Evolutionary conservation across 1,139 yeast genomes (phyloP).

Genomic region (Groenewaldozyma auringiensis): DNA sequence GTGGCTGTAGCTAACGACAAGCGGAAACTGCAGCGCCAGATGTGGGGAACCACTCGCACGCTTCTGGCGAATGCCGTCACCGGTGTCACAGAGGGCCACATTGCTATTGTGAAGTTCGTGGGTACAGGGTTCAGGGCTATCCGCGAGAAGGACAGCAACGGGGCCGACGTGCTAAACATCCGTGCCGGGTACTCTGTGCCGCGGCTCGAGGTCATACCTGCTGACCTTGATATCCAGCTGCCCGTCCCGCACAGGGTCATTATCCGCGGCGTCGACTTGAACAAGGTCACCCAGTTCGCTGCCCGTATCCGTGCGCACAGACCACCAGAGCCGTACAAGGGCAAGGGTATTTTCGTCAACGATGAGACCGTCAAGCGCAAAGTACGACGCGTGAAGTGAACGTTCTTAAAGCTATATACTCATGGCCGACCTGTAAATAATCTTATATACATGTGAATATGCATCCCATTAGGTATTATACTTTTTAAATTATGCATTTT

Average conservation of each 20-base stretch:
- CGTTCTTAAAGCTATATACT: too few species aligned
- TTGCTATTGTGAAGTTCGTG: constrained; percentile 78
- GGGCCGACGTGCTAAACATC: constrained; percentile 55
- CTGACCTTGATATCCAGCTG: constrained; percentile 60
- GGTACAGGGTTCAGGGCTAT: constrained; percentile 97
- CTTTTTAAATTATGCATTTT: not conserved
- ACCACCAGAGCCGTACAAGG: constrained; percentile 98
- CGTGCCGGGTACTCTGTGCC: constrained; percentile 82
- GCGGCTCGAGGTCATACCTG: constrained; percentile 53
- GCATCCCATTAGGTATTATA: not conserved
- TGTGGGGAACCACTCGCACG: constrained; percentile 95
- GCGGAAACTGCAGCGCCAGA: constrained; percentile 64
- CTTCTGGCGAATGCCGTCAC: constrained; percentile 66
- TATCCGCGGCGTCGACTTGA: constrained; percentile 82
- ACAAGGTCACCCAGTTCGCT: constrained; percentile 80
- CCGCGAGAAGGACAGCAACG: constrained; percentile 49
- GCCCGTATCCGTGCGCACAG: constrained; percentile 78
- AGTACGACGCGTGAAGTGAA: constrained; percentile 83
- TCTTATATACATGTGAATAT: not conserved
- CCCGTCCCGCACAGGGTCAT: constrained; percentile 87
- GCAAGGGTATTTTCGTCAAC: constrained; percentile 92
- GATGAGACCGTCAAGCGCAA: constrained; percentile 85
- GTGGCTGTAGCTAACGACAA: constrained; percentile 53
- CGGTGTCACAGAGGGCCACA: constrained; percentile 91
- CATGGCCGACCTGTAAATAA: too few species aligned